These are phyloP conservation scores for Escovopsis sp. DNA, from an alignment of 2,329 filamentous ascomycete genomes.

Conservation along the genomic window DNA sequence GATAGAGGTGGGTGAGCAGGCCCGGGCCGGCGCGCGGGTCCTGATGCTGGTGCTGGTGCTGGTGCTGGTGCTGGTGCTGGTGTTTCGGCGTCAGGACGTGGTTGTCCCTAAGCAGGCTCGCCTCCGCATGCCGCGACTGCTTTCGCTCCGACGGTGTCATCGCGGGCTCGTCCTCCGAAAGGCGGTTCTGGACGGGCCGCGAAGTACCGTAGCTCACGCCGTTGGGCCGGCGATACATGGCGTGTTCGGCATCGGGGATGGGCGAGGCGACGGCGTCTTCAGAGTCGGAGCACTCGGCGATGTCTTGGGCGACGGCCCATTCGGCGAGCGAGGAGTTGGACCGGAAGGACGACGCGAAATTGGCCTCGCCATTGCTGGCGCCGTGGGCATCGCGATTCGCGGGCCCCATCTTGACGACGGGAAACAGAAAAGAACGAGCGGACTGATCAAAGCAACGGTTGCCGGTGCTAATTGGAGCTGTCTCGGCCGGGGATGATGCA, in stretches of 20 bases:
- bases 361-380: slow-evolving; percentile 6
- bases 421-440: background rate
- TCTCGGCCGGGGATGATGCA: no score
- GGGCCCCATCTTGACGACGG: slow-evolving; percentile 1
- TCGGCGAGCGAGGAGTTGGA: slow-evolving; percentile 51
- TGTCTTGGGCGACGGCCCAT: slow-evolving; percentile 47
- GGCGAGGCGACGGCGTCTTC: slow-evolving; percentile 16
- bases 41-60: no score
- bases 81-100: slow-evolving; percentile 50
- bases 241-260: slow-evolving; percentile 20
- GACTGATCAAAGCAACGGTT: background rate
- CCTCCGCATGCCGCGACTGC: slow-evolving; percentile 41
- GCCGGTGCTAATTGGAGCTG: no score
- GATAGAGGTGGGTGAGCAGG: slow-evolving; percentile 25
- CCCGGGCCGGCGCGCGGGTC: no score
- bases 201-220: slow-evolving; percentile 59
- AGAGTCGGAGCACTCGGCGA: slow-evolving; percentile 47
- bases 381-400: slow-evolving; percentile 1
- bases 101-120: slow-evolving; percentile 48
- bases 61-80: slow-evolving; percentile 15
- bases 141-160: slow-evolving; percentile 40
- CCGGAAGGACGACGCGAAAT: slow-evolving; percentile 32
- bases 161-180: slow-evolving; percentile 27
- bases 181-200: slow-evolving; percentile 52
- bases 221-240: slow-evolving; percentile 59